Base-by-base conservation (phyloP, 208 protist genomes). In the Acanthamoeba lenticulata region DNA sequence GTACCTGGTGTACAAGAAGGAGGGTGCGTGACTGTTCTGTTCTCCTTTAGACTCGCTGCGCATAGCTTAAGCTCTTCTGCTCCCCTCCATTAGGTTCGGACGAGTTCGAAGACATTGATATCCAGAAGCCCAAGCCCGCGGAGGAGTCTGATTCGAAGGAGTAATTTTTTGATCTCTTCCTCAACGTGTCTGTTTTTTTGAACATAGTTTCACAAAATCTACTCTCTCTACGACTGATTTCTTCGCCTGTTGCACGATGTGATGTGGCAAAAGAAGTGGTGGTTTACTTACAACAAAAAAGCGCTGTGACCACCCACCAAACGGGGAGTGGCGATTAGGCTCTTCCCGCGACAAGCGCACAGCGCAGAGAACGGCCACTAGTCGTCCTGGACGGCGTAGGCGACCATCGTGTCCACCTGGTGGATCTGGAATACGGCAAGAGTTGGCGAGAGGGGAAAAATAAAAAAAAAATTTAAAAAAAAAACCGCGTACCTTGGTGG, bases 371-470 rank as follows among this genome's bases (percentile, higher is more conserved):
- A 19, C 67, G 11, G 9, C 67, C 11, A 89, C n/a, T n/a, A n/a
- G n/a, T 47, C 24, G 24, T 74, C 65, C 32, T 93, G 42, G n/a
- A 93, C 89, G 1, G 89, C 89, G 42, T 93, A 93, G 29, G 89
- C 89, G 19, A 93, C 89, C 89, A 93, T 93, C 2, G 89, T 81
- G 89, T 93, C 89, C 65, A 93, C 89, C 27, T 81, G 89, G 27
- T 93, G 89, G 29, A 93, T 93, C 89, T 91, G 85, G 11, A 38
- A 44, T 79, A 79, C 9, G 7, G 49, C 49, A 57, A 57, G 49
- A 57, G 13, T 57, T 19, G 49, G 49, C 49, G 13, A 72, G 29
- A 72, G 29, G 29, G 36, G 38, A 90, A 65, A 90, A 60, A 3
- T 42, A 40, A 0, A 52, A 88, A 88, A 9, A 13, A 88, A 65